phyloP scores from a whole-genome alignment of 2,329 filamentous ascomycete species.

The Grosmannia serpens region DNA sequence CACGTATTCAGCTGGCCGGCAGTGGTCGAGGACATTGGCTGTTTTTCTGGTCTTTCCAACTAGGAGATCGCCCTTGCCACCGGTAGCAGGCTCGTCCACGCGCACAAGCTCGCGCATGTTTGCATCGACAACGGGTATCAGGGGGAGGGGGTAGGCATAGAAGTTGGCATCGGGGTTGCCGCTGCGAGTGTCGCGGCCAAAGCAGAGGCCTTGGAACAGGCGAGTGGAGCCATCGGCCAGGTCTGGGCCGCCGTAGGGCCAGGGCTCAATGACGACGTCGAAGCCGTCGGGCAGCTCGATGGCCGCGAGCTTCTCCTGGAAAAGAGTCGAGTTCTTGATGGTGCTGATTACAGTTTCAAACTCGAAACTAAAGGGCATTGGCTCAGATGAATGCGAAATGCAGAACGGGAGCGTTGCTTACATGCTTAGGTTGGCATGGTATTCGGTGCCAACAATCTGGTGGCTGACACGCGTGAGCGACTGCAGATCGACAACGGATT shows the following conservation, averaged over 20 bases:
- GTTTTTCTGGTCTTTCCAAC: conserved; percentile 12
- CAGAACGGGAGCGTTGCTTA: neutral
- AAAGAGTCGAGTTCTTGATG: conserved; percentile 26
- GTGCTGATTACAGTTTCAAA: conserved; percentile 1
- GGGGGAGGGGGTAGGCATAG: conserved; percentile 44
- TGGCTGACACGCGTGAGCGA: neutral
- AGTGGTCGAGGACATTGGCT: conserved; percentile 27
- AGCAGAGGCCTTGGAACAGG: conserved; percentile 15
- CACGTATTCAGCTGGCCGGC: conserved; percentile 18
- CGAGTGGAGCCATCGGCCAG: neutral
- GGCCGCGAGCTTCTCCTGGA: conserved; percentile 30
- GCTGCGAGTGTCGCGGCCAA: conserved; percentile 16
- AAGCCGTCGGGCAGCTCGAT: conserved; percentile 32
- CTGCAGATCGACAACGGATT: conserved; percentile 12
- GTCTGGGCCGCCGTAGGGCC: conserved; percentile 29
- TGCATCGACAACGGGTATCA: conserved; percentile 37
- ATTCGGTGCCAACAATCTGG: conserved; percentile 15
- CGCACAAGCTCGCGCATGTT: conserved; percentile 29
- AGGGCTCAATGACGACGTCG: conserved; percentile 37
- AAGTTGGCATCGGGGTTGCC: conserved; percentile 38
- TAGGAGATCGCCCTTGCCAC: neutral
- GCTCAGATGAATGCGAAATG: neutral
- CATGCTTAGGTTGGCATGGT: conserved; percentile 21
- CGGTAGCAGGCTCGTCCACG: conserved; percentile 24
- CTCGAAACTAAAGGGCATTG: neutral